Conservation (phyloP, 176 grass and related monocot species). For the Avena insularis region DNA sequence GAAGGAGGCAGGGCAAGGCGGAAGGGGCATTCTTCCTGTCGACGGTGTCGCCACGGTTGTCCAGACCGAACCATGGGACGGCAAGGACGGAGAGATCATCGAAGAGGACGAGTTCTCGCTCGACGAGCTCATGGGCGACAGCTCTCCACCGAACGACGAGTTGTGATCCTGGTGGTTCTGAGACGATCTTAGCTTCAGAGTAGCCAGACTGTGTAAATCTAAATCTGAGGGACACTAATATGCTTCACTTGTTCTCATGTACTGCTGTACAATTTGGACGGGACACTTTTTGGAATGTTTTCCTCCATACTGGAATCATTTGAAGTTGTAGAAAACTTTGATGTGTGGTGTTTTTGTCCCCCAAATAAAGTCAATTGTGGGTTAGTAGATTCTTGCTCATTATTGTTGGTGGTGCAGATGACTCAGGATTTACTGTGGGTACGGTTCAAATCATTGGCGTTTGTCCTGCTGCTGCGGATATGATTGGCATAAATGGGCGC, state of each 20-base stretch:
- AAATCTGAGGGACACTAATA: slow-evolving; percentile 51
- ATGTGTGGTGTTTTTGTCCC: not conserved
- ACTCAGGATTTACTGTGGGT: not conserved
- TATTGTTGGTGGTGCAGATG: not conserved
- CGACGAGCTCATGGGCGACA: slow-evolving; percentile 85
- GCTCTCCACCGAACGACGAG: slow-evolving; percentile 67
- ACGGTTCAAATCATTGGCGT: slow-evolving; percentile 16
- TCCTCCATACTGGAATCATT: not conserved
- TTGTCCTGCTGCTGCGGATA: slow-evolving; percentile 4
- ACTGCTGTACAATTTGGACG: slow-evolving; percentile 28
- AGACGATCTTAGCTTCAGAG: not conserved
- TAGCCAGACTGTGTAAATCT: slow-evolving; percentile 52
- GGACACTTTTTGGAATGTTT: slow-evolving; percentile 28
- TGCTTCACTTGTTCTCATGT: slow-evolving; percentile 30
- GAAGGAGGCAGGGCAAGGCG: slow-evolving; percentile 88
- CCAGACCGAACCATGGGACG: slow-evolving; percentile 89
- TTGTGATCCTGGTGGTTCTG: slow-evolving; percentile 59
- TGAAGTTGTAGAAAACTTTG: slow-evolving; percentile 5
- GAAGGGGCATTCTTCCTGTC: slow-evolving; percentile 90
- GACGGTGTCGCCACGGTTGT: slow-evolving; percentile 55
- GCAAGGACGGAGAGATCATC: slow-evolving; percentile 85
- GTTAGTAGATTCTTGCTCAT: not conserved
- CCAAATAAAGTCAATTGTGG: slow-evolving; percentile 37
- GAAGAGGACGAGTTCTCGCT: slow-evolving; percentile 99
- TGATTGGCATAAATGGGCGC: slow-evolving; percentile 5